These are phyloP conservation scores for Uronychia binucleata DNA, from an alignment of 73 alveolate genomes.

Conservation along the genomic window DNA sequence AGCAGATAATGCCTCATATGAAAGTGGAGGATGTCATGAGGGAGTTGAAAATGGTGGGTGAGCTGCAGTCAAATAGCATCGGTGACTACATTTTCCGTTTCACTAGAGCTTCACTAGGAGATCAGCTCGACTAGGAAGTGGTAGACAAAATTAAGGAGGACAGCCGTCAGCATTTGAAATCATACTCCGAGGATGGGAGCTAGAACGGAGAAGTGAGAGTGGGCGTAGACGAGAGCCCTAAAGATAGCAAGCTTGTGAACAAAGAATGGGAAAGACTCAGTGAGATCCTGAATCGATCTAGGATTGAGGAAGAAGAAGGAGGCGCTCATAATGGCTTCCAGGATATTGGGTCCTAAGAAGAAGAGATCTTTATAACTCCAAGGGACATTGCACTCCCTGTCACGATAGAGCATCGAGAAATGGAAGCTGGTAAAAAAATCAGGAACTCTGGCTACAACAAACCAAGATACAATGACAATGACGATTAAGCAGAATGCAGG, in stretches of 20 bases:
- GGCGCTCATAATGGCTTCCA: neutral
- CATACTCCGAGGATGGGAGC: no score
- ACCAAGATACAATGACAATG: neutral
- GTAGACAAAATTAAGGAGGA: no score
- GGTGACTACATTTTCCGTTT: neutral
- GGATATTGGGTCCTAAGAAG: neutral
- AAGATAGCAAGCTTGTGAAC: no score
- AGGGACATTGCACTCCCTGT: neutral
- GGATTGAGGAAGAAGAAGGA: neutral
- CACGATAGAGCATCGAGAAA: neutral
- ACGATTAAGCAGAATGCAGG: neutral
- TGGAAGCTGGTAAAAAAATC: neutral
- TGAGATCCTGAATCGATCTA: neutral
- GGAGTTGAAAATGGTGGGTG: neutral
- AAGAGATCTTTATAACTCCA: neutral
- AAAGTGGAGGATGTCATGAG: neutral
- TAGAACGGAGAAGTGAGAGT: no score
- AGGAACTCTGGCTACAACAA: neutral
- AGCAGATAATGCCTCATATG: neutral
- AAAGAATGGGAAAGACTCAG: neutral
- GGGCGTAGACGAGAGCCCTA: no score
- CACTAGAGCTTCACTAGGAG: neutral
- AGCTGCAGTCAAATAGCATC: neutral
- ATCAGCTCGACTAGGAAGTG: no score
- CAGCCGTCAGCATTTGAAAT: no score